Percentiles rank a stretch among this genome's conserved stretches.
Evolutionary conservation across 768 basidiomycete species (phyloP).

Genomic region (Pleurotus sapidus): DNA sequence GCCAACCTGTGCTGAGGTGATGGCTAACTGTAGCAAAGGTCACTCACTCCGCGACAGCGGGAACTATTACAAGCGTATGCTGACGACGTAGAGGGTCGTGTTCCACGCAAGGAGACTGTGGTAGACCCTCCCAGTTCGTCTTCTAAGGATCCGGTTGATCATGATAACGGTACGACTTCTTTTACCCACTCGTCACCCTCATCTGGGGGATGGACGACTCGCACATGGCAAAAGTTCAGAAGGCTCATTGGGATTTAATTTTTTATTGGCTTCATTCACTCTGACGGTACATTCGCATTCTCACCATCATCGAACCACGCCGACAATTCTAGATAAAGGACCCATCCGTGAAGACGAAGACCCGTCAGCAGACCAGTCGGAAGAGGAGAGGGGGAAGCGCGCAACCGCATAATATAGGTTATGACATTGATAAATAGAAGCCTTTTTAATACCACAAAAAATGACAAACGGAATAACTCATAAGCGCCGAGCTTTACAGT

Average conservation of each 20-base stretch:
- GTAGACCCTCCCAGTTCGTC: not conserved
- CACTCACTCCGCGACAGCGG: slow-evolving; percentile 79
- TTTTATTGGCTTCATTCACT: slow-evolving; percentile 37
- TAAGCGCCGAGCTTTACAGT: slow-evolving; percentile 3
- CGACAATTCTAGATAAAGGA: slow-evolving; percentile 20
- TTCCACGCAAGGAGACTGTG: slow-evolving; percentile 6
- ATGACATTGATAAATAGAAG: not conserved
- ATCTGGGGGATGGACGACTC: slow-evolving; percentile 67
- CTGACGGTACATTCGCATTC: slow-evolving; percentile 20
- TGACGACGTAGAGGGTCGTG: slow-evolving; percentile 84
- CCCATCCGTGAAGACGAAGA: slow-evolving; percentile 10
- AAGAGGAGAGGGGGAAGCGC: slow-evolving; percentile 35
- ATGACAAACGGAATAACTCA: not conserved
- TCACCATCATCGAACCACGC: slow-evolving; percentile 15
- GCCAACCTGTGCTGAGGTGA: not conserved
- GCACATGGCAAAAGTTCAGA: slow-evolving; percentile 65
- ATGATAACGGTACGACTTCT: slow-evolving; percentile 75
- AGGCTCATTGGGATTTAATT: slow-evolving; percentile 69
- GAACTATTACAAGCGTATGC: slow-evolving; percentile 88
- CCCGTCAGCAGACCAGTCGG: slow-evolving; percentile 30
- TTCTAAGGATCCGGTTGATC: slow-evolving; percentile 8
- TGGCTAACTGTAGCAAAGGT: slow-evolving; percentile 41
- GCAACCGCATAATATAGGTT: slow-evolving; percentile 11
- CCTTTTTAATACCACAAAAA: slow-evolving; percentile 3
- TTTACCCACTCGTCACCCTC: slow-evolving; percentile 57